A percentile compares a stretch with the other conserved stretches of the same genome.
Evolutionary conservation across 1,284 basidiomycete genomes (phyloP).

Genomic region (Cutaneotrichosporon cavernicola): DNA sequence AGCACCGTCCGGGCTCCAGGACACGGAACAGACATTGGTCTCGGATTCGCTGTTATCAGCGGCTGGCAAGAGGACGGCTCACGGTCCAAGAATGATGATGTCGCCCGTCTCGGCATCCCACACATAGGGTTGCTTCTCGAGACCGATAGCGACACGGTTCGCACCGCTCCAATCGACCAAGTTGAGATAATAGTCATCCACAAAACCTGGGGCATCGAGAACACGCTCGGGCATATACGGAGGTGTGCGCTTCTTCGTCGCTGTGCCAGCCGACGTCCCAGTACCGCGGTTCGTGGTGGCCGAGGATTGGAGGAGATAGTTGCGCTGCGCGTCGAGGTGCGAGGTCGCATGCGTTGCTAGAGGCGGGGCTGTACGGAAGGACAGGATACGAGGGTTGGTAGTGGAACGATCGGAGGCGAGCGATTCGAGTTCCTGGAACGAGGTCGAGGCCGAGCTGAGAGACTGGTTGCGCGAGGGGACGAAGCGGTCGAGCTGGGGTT

Average conservation of each 20-base stretch:
- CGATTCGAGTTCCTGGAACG: constrained; percentile 14
- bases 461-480: constrained; percentile 48
- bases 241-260: constrained; percentile 37
- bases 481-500: constrained; percentile 49
- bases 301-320: constrained; percentile 43
- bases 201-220: constrained; percentile 90
- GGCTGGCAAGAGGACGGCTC: constrained; percentile 15
- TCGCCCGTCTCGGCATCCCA: constrained; percentile 90
- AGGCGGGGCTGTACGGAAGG: constrained; percentile 50
- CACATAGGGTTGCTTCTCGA: constrained; percentile 77
- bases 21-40: constrained; percentile 72
- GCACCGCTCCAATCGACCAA: constrained; percentile 82
- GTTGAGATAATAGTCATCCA: constrained; percentile 97
- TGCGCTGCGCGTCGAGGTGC: constrained; percentile 47
- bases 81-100: constrained; percentile 63
- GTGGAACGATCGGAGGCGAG: too few relatives aligned
- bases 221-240: constrained; percentile 79
- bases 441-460: constrained; percentile 32
- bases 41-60: constrained; percentile 39
- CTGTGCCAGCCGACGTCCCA: constrained; percentile 23
- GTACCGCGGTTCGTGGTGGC: constrained; percentile 34
- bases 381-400: constrained; percentile 45
- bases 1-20: constrained; percentile 82
- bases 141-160: constrained; percentile 84
- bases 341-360: constrained; percentile 46